phyloP scores from a whole-genome alignment of 1,284 basidiomycete species.

The Trichosporon sp. region DNA sequence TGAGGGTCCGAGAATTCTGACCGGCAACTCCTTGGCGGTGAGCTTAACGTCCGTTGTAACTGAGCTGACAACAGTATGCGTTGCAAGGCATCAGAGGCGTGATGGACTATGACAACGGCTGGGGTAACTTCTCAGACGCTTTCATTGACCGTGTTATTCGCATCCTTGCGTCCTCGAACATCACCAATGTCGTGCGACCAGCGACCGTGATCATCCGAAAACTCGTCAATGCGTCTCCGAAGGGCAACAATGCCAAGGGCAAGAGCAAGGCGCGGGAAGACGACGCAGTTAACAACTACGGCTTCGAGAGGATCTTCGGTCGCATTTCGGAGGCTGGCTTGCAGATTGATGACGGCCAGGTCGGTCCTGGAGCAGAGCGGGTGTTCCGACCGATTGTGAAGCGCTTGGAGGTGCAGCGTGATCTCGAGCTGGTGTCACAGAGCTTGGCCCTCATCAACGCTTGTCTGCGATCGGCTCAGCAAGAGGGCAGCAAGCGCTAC shows the following conservation, averaged over 20 bases:
- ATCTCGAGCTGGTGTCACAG: constrained; percentile 75
- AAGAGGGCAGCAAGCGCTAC: constrained; percentile 33
- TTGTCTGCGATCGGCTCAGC: constrained; percentile 34
- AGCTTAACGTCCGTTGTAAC: constrained; percentile 3
- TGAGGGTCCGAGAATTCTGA: constrained; percentile 48
- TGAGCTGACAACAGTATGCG: constrained; percentile 30
- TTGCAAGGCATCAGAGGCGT: constrained; percentile 37
- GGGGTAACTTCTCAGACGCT: constrained; percentile 31
- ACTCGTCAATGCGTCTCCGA: constrained; percentile 36
- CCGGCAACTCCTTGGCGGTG: constrained; percentile 80
- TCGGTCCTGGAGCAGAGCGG: constrained; percentile 23
- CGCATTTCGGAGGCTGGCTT: constrained; percentile 64
- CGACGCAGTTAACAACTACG: constrained; percentile 55
- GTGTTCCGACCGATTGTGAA: constrained; percentile 57
- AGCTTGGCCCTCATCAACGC: constrained; percentile 90
- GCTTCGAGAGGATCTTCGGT: constrained; percentile 73
- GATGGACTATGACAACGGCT: constrained; percentile 39
- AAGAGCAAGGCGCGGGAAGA: constrained; percentile 14
- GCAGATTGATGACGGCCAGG: constrained; percentile 56
- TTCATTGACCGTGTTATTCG: constrained; percentile 57
- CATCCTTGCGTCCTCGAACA: constrained; percentile 67
- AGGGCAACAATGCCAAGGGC: constrained; percentile 18
- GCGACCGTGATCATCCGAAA: constrained; percentile 59
- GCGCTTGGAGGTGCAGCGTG: constrained; percentile 65
- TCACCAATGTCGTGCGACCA: constrained; percentile 90